phyloP scores from a whole-genome alignment of 1,284 basidiomycete species.

The Trametes hirsuta region DNA sequence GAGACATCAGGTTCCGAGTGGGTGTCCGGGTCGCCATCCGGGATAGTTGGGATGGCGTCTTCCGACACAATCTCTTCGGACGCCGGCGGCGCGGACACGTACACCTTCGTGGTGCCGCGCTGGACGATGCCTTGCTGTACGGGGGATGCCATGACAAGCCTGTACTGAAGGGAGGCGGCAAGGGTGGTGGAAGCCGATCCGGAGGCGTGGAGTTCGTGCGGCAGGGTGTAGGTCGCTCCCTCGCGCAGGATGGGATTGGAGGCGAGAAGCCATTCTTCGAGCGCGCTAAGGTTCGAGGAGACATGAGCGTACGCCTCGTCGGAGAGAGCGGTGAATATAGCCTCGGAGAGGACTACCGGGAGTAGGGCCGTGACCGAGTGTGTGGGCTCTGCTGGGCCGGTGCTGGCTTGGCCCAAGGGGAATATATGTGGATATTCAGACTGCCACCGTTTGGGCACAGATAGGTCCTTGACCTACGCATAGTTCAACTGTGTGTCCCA shows the following conservation, averaged over 20 bases:
- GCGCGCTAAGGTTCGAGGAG: slow-evolving; percentile 20
- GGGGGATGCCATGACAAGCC: slow-evolving; percentile 63
- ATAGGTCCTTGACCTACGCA: slow-evolving; percentile 11
- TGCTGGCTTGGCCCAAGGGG: slow-evolving; percentile 1
- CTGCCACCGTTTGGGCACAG: slow-evolving; percentile 24
- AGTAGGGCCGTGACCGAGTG: slow-evolving; percentile 34
- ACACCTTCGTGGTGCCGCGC: slow-evolving; percentile 56
- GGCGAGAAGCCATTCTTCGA: slow-evolving; percentile 47
- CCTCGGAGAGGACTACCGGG: slow-evolving; percentile 35
- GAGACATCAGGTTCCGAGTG: not conserved
- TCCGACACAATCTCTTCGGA: slow-evolving; percentile 7
- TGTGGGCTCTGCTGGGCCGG: slow-evolving; percentile 8
- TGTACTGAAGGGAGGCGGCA: slow-evolving; percentile 29
- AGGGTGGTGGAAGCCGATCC: not conserved
- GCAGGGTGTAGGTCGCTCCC: slow-evolving; percentile 44
- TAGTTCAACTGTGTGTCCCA: not conserved
- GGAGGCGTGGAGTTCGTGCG: slow-evolving; percentile 3
- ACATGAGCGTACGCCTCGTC: slow-evolving; percentile 31
- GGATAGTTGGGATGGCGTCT: slow-evolving; percentile 17
- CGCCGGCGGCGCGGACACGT: slow-evolving; percentile 47
- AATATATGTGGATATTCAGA: slow-evolving; percentile 21
- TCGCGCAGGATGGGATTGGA: slow-evolving; percentile 51
- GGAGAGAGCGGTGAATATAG: slow-evolving; percentile 33
- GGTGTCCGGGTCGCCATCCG: slow-evolving; percentile 7
- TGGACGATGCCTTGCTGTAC: slow-evolving; percentile 70